A percentile compares a stretch with the other conserved stretches of the same genome.
Conservation (phyloP, 164 flowering plant species). For the Akebia trifoliata region DNA sequence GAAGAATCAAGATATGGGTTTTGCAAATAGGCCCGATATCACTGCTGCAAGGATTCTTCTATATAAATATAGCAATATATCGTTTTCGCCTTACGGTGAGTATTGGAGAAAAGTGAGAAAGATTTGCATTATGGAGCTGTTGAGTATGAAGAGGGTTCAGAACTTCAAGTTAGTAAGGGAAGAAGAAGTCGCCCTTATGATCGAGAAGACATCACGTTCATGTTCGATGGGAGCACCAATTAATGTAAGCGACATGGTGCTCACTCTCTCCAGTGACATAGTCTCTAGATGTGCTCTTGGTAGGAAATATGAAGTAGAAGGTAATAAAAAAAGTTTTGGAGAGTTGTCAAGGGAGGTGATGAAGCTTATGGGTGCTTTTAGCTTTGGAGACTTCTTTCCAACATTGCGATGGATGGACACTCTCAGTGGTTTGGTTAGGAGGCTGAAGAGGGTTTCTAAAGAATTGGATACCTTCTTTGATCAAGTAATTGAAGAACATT, state of each 20-base stretch:
- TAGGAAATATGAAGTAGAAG: neutral
- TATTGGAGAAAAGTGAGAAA: slow-evolving; percentile 12
- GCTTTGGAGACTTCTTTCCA: slow-evolving; percentile 12
- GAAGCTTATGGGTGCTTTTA: neutral
- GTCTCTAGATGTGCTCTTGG: slow-evolving; percentile 9
- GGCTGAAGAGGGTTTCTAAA: neutral
- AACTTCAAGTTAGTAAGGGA: slow-evolving; percentile 4
- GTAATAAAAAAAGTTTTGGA: slow-evolving; percentile 1
- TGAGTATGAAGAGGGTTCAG: slow-evolving; percentile 10
- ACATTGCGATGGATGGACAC: slow-evolving; percentile 9
- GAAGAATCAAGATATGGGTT: too few relatives aligned
- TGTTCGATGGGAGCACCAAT: neutral
- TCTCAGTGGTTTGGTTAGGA: slow-evolving; percentile 7
- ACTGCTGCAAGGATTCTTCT: too few relatives aligned
- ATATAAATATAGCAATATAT: too few relatives aligned
- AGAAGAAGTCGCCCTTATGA: slow-evolving; percentile 3
- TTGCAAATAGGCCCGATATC: too few relatives aligned
- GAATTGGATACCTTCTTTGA: slow-evolving; percentile 13
- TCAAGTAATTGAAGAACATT: slow-evolving; percentile 8
- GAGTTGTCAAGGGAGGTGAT: slow-evolving; percentile 7
- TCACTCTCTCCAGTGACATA: slow-evolving; percentile 2
- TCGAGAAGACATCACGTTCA: slow-evolving; percentile 1
- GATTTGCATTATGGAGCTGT: slow-evolving; percentile 4
- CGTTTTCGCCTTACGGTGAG: slow-evolving; percentile 9
- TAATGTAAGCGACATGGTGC: slow-evolving; percentile 2